Evolutionary conservation across 176 grass and related monocot species (phyloP), one percentile per base, ranked within the genome.

Genomic region (Bromus sterilis): DNA sequence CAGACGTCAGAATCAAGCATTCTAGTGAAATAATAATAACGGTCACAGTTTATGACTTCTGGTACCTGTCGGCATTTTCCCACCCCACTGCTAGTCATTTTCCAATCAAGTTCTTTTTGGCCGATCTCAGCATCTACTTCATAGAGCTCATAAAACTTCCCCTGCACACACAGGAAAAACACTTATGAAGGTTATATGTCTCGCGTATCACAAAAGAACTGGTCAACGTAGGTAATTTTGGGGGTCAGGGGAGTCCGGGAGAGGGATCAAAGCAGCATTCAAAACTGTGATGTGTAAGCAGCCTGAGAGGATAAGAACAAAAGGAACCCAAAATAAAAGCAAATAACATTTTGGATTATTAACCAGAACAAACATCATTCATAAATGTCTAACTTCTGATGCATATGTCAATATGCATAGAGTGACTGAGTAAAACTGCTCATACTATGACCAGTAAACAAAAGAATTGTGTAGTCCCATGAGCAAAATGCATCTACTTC

Each of bases 131-230:
- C 92, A 88, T 98, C 95, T 61, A 91, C 41, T 78, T 98, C 95
- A 89, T 98, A 98, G 18, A 98, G 90, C 75, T 98, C 95, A 74
- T 98, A 98, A 77, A 98, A 98, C 71, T 91, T 98, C 18, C 95
- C 95, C 95, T 98, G 23, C 43, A 82, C 11, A 86, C 76, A 79
- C 78, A 53, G 15, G 69, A 3, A 65, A 62, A 59, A 63, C 57
- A 75, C 14, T 82, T 71, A 8, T 44, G 6, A 66, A 73, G 24
- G 49, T 78, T 73, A 77, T 63, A 55, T 20, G 18, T 74, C 23
- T 67, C 60, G 69, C 40, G 25, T 24, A 20, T 12, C 73, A 89
- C 21, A 39, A 66, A 80, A 30, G n/a, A 44, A 35, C 21, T 58
- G 44, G 36, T 67, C 21, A 21, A 34, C 25, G 11, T 56, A 40